Evolutionary conservation across 2,329 filamentous ascomycete species (phyloP), one percentile per base, ranked within the genome.

Genomic region (Grosmannia huntii): DNA sequence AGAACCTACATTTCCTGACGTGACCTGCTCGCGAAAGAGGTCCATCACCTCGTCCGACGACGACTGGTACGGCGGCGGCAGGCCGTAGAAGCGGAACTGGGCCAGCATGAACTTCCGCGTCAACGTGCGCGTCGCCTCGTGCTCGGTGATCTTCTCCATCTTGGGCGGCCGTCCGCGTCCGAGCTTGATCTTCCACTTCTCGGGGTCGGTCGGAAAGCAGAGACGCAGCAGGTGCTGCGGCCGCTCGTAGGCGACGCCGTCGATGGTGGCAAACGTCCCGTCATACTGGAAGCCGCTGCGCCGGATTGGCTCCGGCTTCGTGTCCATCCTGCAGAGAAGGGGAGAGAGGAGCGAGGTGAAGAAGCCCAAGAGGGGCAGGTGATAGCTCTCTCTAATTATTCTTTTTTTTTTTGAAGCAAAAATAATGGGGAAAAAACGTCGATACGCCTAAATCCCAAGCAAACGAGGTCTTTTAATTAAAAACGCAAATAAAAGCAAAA

Each of bases 261-360:
- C 62, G 19, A 63, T 62, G 14, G 62, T 63, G 28, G 57, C 55
- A 53, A 64, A 64, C 23, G 57, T 58, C 41, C 62, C 62, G 51
- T 64, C 62, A 60, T 70, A 72, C 54, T 69, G 64, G 19, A 70
- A 69, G 23, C 69, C 70, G 48, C 69, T 64, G 38, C 63, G 61
- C 50, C 62, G 65, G 44, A 66, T 64, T 2, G 63, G 60, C 54
- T 62, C 61, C 56, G 62, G 62, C 55, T 60, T 59, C 23, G 53
- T 33, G 46, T 52, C 55, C 59, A 58, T 60, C 23, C 21, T 56
- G 23, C 41, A 25, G 21, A 23, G 21, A 25, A 33, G 23, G 9
- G 51, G 21, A 38, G 16, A 36, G 19, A n/a, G 10, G 49, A 38
- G 9, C 50, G 36, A 11, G 46, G 11, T 56, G 36, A 38, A 5